phyloP scores from a whole-genome alignment of 108 stramenopile genomes.

The Skeletonema potamos region DNA sequence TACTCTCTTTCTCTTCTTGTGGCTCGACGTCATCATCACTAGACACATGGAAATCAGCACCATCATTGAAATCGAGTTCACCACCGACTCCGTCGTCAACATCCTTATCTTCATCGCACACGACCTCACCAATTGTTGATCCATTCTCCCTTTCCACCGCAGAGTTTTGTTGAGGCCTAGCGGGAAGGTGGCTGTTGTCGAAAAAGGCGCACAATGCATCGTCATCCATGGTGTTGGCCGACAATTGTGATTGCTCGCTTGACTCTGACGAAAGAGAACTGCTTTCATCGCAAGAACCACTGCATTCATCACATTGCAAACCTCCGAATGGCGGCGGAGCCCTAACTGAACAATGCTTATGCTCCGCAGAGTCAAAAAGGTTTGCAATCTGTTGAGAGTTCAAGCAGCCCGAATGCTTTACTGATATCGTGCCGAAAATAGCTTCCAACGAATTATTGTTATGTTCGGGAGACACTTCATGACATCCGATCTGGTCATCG shows the following conservation, averaged over 20 bases:
- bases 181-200: background rate
- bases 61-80: background rate
- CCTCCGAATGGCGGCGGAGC: conserved; percentile 6
- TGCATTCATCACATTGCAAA: background rate
- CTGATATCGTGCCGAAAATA: conserved; percentile 10
- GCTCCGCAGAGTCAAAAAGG: conserved; percentile 21
- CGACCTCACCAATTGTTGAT: background rate
- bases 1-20: background rate
- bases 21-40: background rate
- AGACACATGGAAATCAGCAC: background rate
- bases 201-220: conserved; percentile 37
- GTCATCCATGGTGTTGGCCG: conserved; percentile 22
- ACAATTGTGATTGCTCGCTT: conserved; percentile 23
- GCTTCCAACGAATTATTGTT: background rate
- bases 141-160: background rate
- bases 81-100: background rate
- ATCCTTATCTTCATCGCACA: background rate
- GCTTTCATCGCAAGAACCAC: conserved; percentile 12
- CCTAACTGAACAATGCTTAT: conserved; percentile 4
- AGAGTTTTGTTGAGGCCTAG: background rate
- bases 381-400: conserved; percentile 5
- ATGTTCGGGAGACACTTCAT: background rate
- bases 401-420: background rate
- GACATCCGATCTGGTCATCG: background rate
- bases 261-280: background rate